Percentiles rank a stretch among this genome's conserved stretches.
phyloP scores from a whole-genome alignment of 2,329 filamentous ascomycete genomes.

The Balansia obtecta region DNA sequence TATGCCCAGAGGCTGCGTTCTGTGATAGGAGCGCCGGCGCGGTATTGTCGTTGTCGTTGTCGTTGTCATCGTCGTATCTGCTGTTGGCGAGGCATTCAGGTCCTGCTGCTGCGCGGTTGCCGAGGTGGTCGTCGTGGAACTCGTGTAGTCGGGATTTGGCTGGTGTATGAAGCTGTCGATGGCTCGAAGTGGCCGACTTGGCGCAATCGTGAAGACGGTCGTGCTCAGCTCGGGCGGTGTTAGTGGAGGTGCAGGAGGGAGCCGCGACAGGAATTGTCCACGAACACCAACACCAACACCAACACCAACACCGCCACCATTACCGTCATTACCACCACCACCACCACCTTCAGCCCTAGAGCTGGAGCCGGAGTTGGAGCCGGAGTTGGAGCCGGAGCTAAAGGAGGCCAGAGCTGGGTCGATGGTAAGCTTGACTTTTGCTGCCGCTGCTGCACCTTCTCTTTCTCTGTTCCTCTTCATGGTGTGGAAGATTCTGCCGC shows the following conservation, averaged over 20 bases:
- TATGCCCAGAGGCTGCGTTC: slow-evolving; percentile 24
- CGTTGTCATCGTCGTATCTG: too few species aligned
- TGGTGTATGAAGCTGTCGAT: slow-evolving; percentile 32
- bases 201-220: slow-evolving; percentile 29
- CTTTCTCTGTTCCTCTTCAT: slow-evolving; percentile 3
- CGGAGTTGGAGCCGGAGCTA: too few species aligned
- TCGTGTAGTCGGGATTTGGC: slow-evolving; percentile 37
- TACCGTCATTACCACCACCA: too few species aligned
- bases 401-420: slow-evolving; percentile 18
- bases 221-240: slow-evolving; percentile 34
- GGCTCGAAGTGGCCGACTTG: slow-evolving; percentile 17
- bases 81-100: slow-evolving; percentile 17
- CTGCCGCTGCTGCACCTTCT: background rate
- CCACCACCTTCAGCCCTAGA: slow-evolving; percentile 11
- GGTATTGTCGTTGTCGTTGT: slow-evolving; percentile 23
- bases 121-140: slow-evolving; percentile 21
- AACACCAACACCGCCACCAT: too few species aligned
- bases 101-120: slow-evolving; percentile 14
- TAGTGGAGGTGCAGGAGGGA: slow-evolving; percentile 34
- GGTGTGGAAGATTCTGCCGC: background rate
- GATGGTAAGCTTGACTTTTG: slow-evolving; percentile 12
- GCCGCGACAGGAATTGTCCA: slow-evolving; percentile 22
- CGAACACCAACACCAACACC: too few species aligned
- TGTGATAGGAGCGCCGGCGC: slow-evolving; percentile 30
- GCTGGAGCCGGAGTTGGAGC: slow-evolving; percentile 5